Percentiles rank a stretch among this genome's conserved stretches.
These are phyloP conservation scores for Malus hybrid DNA, from an alignment of 331 rosid species.

Conservation along the genomic window DNA sequence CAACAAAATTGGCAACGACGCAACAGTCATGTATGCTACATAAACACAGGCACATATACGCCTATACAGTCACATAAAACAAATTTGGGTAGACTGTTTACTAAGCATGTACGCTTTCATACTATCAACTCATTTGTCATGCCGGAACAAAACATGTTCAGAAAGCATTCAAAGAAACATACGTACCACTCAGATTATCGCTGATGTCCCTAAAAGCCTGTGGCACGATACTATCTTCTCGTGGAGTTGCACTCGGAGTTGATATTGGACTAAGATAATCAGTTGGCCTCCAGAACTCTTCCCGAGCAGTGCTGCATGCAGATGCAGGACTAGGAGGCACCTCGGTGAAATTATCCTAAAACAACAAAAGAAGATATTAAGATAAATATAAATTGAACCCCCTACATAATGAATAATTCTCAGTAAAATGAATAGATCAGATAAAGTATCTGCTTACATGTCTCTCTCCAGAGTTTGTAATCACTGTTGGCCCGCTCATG, in stretches of 20 bases:
- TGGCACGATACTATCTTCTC: constrained; percentile 50
- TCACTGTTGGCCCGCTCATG: constrained; percentile 86
- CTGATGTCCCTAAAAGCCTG: constrained; percentile 78
- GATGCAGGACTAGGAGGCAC: constrained; percentile 99
- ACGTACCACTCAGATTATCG: constrained; percentile 72
- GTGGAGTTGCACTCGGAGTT: constrained; percentile 69
- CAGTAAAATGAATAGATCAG: not conserved
- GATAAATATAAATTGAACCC: constrained; percentile 7
- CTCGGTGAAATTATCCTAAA: constrained; percentile 94
- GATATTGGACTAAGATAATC: constrained; percentile 72
- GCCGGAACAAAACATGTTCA: not conserved
- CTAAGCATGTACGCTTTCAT: not conserved
- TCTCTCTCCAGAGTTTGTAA: constrained; percentile 54
- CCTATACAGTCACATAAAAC: not conserved
- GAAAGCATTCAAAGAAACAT: not conserved
- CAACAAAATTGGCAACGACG: too few relatives aligned
- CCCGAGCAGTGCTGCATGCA: constrained; percentile 82
- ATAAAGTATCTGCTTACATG: constrained; percentile 46
- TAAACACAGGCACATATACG: not conserved
- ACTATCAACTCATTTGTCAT: not conserved
- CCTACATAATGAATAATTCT: not conserved
- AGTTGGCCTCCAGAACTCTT: constrained; percentile 69
- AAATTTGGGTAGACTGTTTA: not conserved
- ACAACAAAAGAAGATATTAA: constrained; percentile 10
- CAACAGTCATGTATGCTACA: too few relatives aligned